Evolutionary conservation across 192 early-diverging fungal species (phyloP).

Genomic region (Pilaira anomala): DNA sequence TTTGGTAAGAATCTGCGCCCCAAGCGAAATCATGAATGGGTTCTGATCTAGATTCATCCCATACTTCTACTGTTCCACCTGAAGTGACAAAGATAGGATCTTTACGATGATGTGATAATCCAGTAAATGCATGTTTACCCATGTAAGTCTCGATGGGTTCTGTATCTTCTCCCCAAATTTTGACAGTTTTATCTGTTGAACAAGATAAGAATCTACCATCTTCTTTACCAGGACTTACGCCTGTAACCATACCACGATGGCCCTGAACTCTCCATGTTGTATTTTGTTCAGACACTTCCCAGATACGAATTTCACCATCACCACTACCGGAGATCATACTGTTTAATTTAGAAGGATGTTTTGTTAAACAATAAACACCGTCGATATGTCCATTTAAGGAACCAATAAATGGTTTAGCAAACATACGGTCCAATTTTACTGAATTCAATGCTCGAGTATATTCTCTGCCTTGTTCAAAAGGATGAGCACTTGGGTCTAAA

Average conservation of each 20-base stretch:
- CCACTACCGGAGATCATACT: constrained; percentile 86
- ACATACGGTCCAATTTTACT: constrained; percentile 90
- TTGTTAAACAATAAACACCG: constrained; percentile 92
- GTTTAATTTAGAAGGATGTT: constrained; percentile 87
- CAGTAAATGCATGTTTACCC: constrained; percentile 76
- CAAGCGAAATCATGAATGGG: constrained; percentile 83
- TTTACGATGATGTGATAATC: constrained; percentile 87
- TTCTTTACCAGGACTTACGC: constrained; percentile 70
- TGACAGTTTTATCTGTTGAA: constrained; percentile 90
- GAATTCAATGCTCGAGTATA: constrained; percentile 94
- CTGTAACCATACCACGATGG: constrained; percentile 87
- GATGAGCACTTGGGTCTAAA: constrained; percentile 84
- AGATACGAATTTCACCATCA: constrained; percentile 93
- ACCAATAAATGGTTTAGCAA: constrained; percentile 96
- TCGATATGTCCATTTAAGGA: constrained; percentile 89
- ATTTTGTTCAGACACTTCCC: constrained; percentile 78
- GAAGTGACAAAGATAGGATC: constrained; percentile 87
- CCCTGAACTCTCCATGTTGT: constrained; percentile 73
- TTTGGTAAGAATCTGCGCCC: constrained; percentile 93
- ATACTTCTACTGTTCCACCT: constrained; percentile 82
- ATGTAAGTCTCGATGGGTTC: constrained; percentile 73
- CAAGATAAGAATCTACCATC: constrained; percentile 80
- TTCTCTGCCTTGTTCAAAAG: constrained; percentile 92
- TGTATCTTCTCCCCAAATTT: constrained; percentile 77
- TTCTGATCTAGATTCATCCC: constrained; percentile 87